Evolutionary conservation across 1,139 yeast species (phyloP).

Genomic region (Pichia sp.): DNA sequence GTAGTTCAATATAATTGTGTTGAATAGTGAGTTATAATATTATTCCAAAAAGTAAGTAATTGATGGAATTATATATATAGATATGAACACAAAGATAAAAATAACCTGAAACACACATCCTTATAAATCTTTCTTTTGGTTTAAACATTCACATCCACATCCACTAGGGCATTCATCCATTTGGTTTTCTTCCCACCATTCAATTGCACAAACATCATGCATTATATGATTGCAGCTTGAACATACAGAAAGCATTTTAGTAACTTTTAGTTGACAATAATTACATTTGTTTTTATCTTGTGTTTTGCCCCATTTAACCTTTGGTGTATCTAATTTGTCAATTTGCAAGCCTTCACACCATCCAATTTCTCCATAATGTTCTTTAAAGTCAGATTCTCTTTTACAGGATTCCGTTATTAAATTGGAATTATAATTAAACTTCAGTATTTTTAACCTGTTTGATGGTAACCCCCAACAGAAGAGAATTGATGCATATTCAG

Average conservation of each 20-base stretch:
- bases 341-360: conserved; percentile 25
- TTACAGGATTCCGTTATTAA: not conserved
- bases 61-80: too few species aligned
- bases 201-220: conserved; percentile 71
- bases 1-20: too few species aligned
- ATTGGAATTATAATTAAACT: conserved; percentile 52
- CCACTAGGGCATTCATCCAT: conserved; percentile 72
- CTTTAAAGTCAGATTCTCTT: conserved; percentile 26
- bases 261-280: conserved; percentile 56
- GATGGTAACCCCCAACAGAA: conserved; percentile 80
- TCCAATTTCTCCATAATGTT: conserved; percentile 42
- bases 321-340: not conserved
- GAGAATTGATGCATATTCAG: conserved; percentile 73
- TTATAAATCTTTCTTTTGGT: conserved; percentile 11
- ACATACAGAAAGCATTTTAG: conserved; percentile 62
- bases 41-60: too few species aligned
- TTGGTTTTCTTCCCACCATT: conserved; percentile 67
- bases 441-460: conserved; percentile 68
- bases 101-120: too few species aligned
- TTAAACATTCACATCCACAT: conserved; percentile 75
- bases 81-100: too few species aligned
- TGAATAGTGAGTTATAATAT: too few species aligned
- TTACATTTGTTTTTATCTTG: conserved; percentile 39
- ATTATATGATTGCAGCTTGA: conserved; percentile 69
- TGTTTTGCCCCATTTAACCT: conserved; percentile 12